Conservation (phyloP, 257 asterid genomes). For the Leonotis leonurus region DNA sequence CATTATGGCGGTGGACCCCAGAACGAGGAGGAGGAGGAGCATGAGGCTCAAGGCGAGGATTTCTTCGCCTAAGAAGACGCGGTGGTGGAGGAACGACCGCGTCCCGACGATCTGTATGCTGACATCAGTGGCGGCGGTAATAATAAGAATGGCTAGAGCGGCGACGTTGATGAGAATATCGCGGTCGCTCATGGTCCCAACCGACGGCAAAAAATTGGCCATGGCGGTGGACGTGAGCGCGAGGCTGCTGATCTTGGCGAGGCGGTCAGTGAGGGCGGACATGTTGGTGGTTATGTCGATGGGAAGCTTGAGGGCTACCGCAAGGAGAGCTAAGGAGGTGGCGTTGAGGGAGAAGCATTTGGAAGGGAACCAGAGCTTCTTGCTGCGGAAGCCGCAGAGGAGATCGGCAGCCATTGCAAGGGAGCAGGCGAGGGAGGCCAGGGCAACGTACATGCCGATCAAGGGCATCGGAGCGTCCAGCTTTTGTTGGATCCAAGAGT, state of each 20-base stretch:
- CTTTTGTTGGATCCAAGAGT: neutral
- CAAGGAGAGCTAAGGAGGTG: conserved; percentile 18
- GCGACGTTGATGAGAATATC: conserved; percentile 21
- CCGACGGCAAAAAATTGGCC: conserved; percentile 32
- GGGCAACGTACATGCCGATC: conserved; percentile 32
- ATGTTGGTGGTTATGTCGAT: conserved; percentile 30
- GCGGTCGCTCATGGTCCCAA: conserved; percentile 27
- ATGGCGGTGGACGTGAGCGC: conserved; percentile 30
- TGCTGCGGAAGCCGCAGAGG: conserved; percentile 17
- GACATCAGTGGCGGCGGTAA: conserved; percentile 19
- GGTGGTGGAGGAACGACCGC: conserved; percentile 18
- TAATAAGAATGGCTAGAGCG: conserved; percentile 25
- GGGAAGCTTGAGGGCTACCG: conserved; percentile 31
- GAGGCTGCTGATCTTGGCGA: conserved; percentile 38
- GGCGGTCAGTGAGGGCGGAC: conserved; percentile 21
- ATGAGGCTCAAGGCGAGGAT: conserved; percentile 8
- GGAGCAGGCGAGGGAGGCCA: conserved; percentile 25
- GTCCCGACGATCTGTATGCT: conserved; percentile 24
- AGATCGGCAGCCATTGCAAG: conserved; percentile 31
- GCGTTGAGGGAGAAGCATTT: conserved; percentile 30
- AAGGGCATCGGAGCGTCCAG: conserved; percentile 27
- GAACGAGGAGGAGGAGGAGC: conserved; percentile 27
- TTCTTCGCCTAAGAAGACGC: conserved; percentile 8
- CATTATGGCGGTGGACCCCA: conserved; percentile 25
- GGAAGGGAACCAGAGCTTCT: conserved; percentile 32